These are phyloP conservation scores for Synchytrium microbalum DNA, from an alignment of 371 early-diverging fungal species.

Conservation along the genomic window DNA sequence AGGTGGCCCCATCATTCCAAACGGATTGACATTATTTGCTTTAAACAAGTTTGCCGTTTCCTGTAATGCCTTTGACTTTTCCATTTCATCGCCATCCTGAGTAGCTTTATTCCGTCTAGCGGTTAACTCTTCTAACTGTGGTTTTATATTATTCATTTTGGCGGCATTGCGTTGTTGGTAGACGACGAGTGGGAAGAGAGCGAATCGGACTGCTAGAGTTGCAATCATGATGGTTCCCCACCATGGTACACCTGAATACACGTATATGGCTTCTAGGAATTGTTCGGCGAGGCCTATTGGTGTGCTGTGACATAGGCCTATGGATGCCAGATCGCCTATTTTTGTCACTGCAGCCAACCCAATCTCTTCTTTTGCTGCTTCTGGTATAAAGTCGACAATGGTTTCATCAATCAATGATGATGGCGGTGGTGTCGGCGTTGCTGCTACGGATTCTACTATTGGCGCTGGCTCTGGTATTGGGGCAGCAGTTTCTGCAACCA, in stretches of 20 bases:
- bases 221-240: conserved; percentile 73
- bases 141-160: conserved; percentile 65
- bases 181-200: conserved; percentile 67
- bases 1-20: conserved; percentile 15
- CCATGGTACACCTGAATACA: conserved; percentile 85
- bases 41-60: conserved; percentile 57
- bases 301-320: conserved; percentile 34
- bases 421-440: too few species aligned
- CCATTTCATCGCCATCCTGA: conserved; percentile 39
- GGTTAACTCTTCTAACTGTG: conserved; percentile 57
- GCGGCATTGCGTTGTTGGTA: conserved; percentile 68
- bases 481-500: too few species aligned
- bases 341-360: conserved; percentile 23
- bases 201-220: conserved; percentile 63
- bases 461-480: too few species aligned
- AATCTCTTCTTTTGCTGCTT: background rate
- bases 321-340: conserved; percentile 27
- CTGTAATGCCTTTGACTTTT: conserved; percentile 41
- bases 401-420: background rate
- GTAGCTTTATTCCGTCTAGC: conserved; percentile 19
- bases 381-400: background rate
- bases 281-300: conserved; percentile 73
- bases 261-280: conserved; percentile 69
- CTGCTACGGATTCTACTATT: too few species aligned
- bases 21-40: conserved; percentile 41